These are phyloP conservation scores for Tetradesmus obliquus DNA, from an alignment of 139 green algal genomes.

Conservation along the genomic window DNA sequence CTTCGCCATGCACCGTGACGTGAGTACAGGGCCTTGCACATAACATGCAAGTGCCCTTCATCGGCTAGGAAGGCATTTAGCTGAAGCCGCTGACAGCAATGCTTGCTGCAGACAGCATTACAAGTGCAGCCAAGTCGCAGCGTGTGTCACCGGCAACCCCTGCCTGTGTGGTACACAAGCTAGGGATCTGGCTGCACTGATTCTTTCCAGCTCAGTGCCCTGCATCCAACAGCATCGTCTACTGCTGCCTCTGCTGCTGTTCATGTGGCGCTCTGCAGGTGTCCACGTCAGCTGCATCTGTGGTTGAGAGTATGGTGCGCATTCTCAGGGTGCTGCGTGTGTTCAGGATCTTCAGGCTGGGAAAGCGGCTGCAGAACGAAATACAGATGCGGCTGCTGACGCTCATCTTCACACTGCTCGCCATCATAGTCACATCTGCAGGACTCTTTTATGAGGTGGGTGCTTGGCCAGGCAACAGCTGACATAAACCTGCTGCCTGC, in stretches of 20 bases:
- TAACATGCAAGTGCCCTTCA: not conserved
- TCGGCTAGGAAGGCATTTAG: no score
- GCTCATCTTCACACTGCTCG: constrained; percentile 43
- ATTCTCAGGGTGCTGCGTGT: constrained; percentile 42
- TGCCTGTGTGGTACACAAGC: no score
- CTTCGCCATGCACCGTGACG: not conserved
- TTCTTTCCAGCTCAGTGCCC: no score
- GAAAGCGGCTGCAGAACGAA: constrained; percentile 37
- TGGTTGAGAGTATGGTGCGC: constrained; percentile 23
- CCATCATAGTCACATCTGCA: constrained; percentile 31
- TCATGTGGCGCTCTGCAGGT: not conserved
- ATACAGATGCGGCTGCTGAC: constrained; percentile 42
- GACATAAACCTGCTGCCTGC: not conserved
- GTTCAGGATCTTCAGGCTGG: constrained; percentile 38
- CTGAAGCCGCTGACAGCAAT: no score
- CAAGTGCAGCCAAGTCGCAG: no score
- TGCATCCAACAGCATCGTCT: not conserved
- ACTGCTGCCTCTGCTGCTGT: not conserved
- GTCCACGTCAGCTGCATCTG: not conserved
- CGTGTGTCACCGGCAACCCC: no score
- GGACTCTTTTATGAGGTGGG: constrained; percentile 41
- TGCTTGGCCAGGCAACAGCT: not conserved
- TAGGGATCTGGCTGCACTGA: no score
- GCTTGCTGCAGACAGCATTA: no score
- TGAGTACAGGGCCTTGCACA: not conserved